Base-by-base conservation (phyloP, 2,329 filamentous ascomycete species). In the Aspergillus brunneoviolaceus region DNA sequence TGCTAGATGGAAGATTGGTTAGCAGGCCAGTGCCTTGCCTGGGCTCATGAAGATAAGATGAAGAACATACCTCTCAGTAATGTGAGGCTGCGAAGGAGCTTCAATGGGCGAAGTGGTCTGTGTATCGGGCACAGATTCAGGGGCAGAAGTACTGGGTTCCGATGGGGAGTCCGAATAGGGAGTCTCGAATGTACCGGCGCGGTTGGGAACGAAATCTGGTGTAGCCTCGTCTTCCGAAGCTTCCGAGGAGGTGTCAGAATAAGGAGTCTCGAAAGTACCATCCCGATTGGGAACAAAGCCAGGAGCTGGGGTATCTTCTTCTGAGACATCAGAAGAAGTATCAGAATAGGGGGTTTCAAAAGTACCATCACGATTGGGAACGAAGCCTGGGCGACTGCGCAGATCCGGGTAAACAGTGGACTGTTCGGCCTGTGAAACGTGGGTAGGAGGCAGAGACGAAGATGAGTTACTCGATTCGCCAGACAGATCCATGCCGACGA, bases 141-240 rank as follows among this genome's bases (percentile, higher is more conserved):
- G 59, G 6, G 59, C 49, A 27, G 60, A 33, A 55, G 51, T 16
- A 35, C 29, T 61, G 11, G 60, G 45, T n/a, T 11, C 68, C 65
- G 70, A 68, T 39, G 70, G 69, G 48, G 63, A 62, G 56, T 73
- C 70, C 33, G 74, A 74, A 53, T 74, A 68, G 39, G 75, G 61
- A 63, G 49, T 72, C 69, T 16, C 65, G 65, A 49, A 68, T 53
- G 59, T 71, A 70, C 25, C 67, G 66, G 31, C 67, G 55, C 35
- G 59, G 57, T 29, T 61, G 19, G 53, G 53, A 31, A 55, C 53
- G 5, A 55, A 55, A n/a, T 29, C 53, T 33, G 53, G 16, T 11
- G 39, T 16, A 45, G 14, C 39, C 16, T 45, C 39, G 5, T 16
- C 14, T 4, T 68, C 65, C 4, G 60, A 62, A 31, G 69, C 70